Conservation (phyloP, 2,329 filamentous ascomycete species). For the Alternaria ethzedia region DNA sequence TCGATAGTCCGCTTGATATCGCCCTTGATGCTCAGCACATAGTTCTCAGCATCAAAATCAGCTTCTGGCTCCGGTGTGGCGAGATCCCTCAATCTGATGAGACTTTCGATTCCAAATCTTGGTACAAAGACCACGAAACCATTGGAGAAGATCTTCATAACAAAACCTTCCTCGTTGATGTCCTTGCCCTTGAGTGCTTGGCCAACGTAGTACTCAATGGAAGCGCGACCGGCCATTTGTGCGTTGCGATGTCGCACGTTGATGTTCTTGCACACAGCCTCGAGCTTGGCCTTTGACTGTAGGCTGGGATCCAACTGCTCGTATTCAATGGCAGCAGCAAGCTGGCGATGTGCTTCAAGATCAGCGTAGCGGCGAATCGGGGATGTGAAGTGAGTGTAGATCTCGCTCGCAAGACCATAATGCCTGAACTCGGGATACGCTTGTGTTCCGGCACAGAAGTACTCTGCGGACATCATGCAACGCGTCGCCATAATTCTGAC, state of each 20-base stretch:
- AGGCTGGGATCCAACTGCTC: slow-evolving; percentile 82
- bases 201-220: slow-evolving; percentile 96
- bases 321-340: slow-evolving; percentile 94
- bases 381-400: slow-evolving; percentile 98
- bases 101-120: slow-evolving; percentile 90
- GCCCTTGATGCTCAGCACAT: slow-evolving; percentile 69
- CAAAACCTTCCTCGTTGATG: slow-evolving; percentile 86
- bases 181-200: slow-evolving; percentile 84
- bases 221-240: slow-evolving; percentile 91
- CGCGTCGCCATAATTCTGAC: slow-evolving; percentile 96
- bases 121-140: slow-evolving; percentile 97
- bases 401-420: slow-evolving; percentile 93
- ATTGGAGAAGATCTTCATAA: slow-evolving; percentile 97
- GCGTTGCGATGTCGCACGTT: slow-evolving; percentile 97
- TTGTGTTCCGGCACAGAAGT: slow-evolving; percentile 94
- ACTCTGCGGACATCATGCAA: slow-evolving; percentile 99
- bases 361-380: slow-evolving; percentile 98
- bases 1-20: slow-evolving; percentile 69
- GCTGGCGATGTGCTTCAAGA: slow-evolving; percentile 89
- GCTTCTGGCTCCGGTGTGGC: slow-evolving; percentile 77
- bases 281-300: slow-evolving; percentile 81
- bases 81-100: slow-evolving; percentile 86
- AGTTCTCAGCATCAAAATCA: slow-evolving; percentile 84
- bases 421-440: slow-evolving; percentile 94
- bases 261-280: slow-evolving; percentile 97